Evolutionary conservation across 805 yeast species (phyloP).

Genomic region (Lipomyces lipofer): DNA sequence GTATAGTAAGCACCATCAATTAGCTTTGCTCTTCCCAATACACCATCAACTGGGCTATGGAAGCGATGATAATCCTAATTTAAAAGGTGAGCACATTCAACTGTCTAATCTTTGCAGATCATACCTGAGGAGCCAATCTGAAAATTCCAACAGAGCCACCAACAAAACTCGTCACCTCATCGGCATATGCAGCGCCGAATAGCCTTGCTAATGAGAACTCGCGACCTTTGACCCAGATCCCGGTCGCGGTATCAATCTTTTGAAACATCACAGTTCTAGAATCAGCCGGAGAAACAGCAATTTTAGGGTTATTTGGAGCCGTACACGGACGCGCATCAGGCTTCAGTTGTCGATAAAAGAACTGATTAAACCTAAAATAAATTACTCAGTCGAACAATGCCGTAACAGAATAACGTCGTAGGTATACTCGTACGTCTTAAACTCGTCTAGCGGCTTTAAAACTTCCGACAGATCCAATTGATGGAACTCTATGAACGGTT

Average conservation of each 20-base stretch:
- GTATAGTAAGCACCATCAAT: slow-evolving; percentile 93
- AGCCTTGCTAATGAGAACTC: slow-evolving; percentile 68
- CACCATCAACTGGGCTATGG: slow-evolving; percentile 83
- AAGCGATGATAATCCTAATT: slow-evolving; percentile 82
- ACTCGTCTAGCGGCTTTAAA: slow-evolving; percentile 51
- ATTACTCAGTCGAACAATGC: neutral
- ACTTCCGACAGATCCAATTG: slow-evolving; percentile 76
- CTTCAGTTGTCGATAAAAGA: slow-evolving; percentile 76
- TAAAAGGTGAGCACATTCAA: too few species aligned
- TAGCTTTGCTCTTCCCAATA: slow-evolving; percentile 60
- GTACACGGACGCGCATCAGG: slow-evolving; percentile 73
- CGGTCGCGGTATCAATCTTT: slow-evolving; percentile 59
- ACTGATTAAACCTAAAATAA: slow-evolving; percentile 64
- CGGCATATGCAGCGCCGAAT: slow-evolving; percentile 47
- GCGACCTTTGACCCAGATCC: slow-evolving; percentile 87
- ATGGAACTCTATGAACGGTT: slow-evolving; percentile 78
- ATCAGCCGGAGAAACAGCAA: slow-evolving; percentile 81
- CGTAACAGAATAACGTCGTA: neutral
- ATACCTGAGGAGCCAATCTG: slow-evolving; percentile 81
- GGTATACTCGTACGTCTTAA: slow-evolving; percentile 45
- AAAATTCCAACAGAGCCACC: slow-evolving; percentile 73
- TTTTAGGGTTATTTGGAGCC: slow-evolving; percentile 48
- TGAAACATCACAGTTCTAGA: slow-evolving; percentile 75
- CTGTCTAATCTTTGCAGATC: neutral
- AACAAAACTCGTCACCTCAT: slow-evolving; percentile 41